These are phyloP conservation scores for Rosa multiflora DNA, from an alignment of 306 rosid genomes.

Conservation along the genomic window DNA sequence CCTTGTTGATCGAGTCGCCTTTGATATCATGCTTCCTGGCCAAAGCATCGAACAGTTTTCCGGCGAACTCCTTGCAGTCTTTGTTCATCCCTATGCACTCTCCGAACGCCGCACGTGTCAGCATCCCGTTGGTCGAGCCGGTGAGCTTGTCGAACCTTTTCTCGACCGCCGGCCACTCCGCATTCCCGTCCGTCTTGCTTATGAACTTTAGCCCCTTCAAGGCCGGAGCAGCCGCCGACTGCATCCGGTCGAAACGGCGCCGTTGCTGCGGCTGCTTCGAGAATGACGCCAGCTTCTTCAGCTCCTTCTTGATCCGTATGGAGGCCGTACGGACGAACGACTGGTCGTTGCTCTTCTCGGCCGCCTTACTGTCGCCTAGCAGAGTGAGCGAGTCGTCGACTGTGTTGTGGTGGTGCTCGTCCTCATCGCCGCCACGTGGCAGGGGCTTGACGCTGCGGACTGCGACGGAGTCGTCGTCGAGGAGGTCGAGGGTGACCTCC, in stretches of 20 bases:
- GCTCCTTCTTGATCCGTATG: constrained; percentile 40
- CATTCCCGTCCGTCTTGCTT: constrained; percentile 32
- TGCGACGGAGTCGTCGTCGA: constrained; percentile 40
- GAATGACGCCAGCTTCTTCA: constrained; percentile 41
- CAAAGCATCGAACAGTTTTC: constrained; percentile 58
- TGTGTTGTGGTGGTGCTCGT: background rate
- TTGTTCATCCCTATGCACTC: constrained; percentile 69
- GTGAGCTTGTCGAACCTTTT: constrained; percentile 39
- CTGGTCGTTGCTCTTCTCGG: background rate
- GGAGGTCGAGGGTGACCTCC: constrained; percentile 45
- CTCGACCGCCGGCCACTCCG: constrained; percentile 45
- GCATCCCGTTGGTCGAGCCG: constrained; percentile 38
- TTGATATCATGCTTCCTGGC: constrained; percentile 42
- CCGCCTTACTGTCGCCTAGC: background rate
- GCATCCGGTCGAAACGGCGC: constrained; percentile 42
- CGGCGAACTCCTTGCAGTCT: constrained; percentile 60
- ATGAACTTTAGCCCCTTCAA: constrained; percentile 55
- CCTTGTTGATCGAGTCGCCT: constrained; percentile 48
- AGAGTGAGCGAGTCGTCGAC: constrained; percentile 3
- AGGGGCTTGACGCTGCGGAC: constrained; percentile 44
- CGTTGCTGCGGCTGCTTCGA: constrained; percentile 21
- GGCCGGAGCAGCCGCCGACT: constrained; percentile 54
- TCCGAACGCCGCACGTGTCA: constrained; percentile 50
- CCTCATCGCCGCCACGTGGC: background rate
- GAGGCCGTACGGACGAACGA: constrained; percentile 34